A percentile compares a stretch with the other conserved stretches of the same genome.
Evolutionary conservation across 352 stramenopile genomes (phyloP).

Genomic region (Plasmopara muralis): DNA sequence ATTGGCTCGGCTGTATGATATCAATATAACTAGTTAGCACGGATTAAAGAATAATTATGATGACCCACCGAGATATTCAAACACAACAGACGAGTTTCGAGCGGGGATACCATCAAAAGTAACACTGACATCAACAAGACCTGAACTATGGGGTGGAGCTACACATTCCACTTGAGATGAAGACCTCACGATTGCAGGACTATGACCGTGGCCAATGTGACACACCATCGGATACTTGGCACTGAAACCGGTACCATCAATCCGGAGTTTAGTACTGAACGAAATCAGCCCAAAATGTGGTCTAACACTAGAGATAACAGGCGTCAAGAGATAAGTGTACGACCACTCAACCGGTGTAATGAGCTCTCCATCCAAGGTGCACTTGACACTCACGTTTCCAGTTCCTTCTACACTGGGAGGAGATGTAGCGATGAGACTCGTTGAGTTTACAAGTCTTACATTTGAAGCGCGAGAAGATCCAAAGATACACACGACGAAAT

Average conservation of each 20-base stretch:
- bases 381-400: slow-evolving; percentile 16
- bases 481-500: slow-evolving; percentile 28
- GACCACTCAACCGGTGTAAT: slow-evolving; percentile 11
- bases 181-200: slow-evolving; percentile 16
- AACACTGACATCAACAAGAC: slow-evolving; percentile 12
- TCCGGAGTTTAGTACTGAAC: slow-evolving; percentile 14
- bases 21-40: slow-evolving; percentile 2
- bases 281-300: slow-evolving; percentile 21
- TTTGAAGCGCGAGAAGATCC: slow-evolving; percentile 5
- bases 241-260: slow-evolving; percentile 33
- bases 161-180: slow-evolving; percentile 21
- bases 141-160: slow-evolving; percentile 12
- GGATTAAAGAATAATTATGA: not conserved
- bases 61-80: slow-evolving; percentile 31
- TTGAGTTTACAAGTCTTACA: slow-evolving; percentile 17
- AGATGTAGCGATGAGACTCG: slow-evolving; percentile 5
- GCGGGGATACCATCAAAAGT: slow-evolving; percentile 1
- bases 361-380: slow-evolving; percentile 18
- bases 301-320: slow-evolving; percentile 8
- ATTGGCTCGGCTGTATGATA: slow-evolving; percentile 20
- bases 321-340: slow-evolving; percentile 27
- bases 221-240: slow-evolving; percentile 21
- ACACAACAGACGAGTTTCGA: slow-evolving; percentile 8
- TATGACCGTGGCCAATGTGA: slow-evolving; percentile 21
- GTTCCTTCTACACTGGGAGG: slow-evolving; percentile 11